A percentile compares a stretch with the other conserved stretches of the same genome.
These are phyloP conservation scores for Mariannaea elegans DNA, from an alignment of 2,329 filamentous ascomycete species.

Conservation along the genomic window DNA sequence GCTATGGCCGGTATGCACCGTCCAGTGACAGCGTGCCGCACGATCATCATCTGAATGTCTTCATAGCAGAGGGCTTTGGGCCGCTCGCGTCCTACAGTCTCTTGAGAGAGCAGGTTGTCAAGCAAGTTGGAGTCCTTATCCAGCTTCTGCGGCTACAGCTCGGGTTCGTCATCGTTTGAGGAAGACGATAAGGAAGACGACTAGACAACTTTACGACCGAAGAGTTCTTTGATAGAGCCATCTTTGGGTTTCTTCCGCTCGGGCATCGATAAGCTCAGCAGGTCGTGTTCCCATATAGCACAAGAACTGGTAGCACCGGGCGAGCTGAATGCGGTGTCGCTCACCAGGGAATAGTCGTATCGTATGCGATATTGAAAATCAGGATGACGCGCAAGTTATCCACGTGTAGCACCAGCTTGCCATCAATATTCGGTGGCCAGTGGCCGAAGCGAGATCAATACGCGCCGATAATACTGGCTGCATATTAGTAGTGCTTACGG, in stretches of 20 bases:
- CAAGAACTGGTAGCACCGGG: conserved; percentile 40
- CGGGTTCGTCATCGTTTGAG: conserved; percentile 21
- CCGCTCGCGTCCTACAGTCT: conserved; percentile 31
- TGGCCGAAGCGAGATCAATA: conserved; percentile 37
- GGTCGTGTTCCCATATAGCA: conserved; percentile 40
- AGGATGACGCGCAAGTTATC: conserved; percentile 35
- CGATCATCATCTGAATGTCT: conserved; percentile 43
- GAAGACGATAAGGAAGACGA: conserved; percentile 5
- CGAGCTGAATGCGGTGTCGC: conserved; percentile 35
- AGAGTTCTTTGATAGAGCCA: conserved; percentile 37
- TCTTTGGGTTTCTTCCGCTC: conserved; percentile 40
- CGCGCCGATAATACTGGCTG: conserved; percentile 32
- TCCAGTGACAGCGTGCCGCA: conserved; percentile 35
- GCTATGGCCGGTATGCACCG: conserved; percentile 36
- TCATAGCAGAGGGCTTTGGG: conserved; percentile 21
- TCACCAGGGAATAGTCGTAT: conserved; percentile 36
- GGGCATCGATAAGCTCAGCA: conserved; percentile 41
- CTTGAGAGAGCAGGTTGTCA: conserved; percentile 22
- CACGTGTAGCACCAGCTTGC: conserved; percentile 36
- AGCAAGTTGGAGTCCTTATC: conserved; percentile 37
- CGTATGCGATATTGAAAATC: conserved; percentile 43
- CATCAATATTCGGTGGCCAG: conserved; percentile 32
- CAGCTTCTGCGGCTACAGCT: conserved; percentile 1
- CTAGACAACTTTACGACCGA: conserved; percentile 32
- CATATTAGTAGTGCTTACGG: conserved; percentile 18